These are phyloP conservation scores for Amauroascus verrucosus DNA, from an alignment of 2,329 filamentous ascomycete species.

Conservation along the genomic window DNA sequence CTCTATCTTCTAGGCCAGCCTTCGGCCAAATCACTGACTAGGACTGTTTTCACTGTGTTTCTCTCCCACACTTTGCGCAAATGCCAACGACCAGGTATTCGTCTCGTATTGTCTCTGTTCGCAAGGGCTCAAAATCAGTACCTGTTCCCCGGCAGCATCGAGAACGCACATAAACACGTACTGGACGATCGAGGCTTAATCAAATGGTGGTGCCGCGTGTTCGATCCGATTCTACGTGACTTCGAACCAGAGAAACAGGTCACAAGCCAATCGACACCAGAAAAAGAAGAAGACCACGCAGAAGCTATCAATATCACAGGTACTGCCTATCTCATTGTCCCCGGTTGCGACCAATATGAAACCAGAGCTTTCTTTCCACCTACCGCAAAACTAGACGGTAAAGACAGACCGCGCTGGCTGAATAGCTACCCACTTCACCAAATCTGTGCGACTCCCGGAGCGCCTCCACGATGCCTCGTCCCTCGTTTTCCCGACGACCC, in stretches of 20 bases:
- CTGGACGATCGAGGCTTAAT: slow-evolving; percentile 82
- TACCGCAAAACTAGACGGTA: slow-evolving; percentile 32
- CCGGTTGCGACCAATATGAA: slow-evolving; percentile 73
- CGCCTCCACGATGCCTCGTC: slow-evolving; percentile 73
- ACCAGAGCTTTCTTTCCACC: slow-evolving; percentile 67
- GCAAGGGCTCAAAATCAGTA: slow-evolving; percentile 89
- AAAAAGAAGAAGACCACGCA: slow-evolving; percentile 14
- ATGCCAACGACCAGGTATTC: slow-evolving; percentile 53
- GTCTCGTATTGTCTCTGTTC: slow-evolving; percentile 76
- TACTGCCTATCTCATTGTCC: slow-evolving; percentile 77
- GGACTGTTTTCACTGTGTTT: slow-evolving; percentile 63
- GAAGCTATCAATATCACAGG: slow-evolving; percentile 38
- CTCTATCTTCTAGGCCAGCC: slow-evolving; percentile 53
- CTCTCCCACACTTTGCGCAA: slow-evolving; percentile 62
- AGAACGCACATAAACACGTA: slow-evolving; percentile 79
- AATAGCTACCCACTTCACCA: slow-evolving; percentile 63
- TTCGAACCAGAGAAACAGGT: slow-evolving; percentile 33
- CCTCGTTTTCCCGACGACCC: slow-evolving; percentile 92
- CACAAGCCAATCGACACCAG: slow-evolving; percentile 23
- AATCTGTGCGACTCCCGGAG: slow-evolving; percentile 56
- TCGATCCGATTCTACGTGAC: slow-evolving; percentile 61
- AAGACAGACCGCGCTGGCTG: slow-evolving; percentile 37
- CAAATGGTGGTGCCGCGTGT: slow-evolving; percentile 87
- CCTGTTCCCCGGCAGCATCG: slow-evolving; percentile 81
- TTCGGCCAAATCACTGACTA: slow-evolving; percentile 55